Evolutionary conservation across 495 filamentous ascomycete species (phyloP).

Genomic region (Bombardia bombarda): DNA sequence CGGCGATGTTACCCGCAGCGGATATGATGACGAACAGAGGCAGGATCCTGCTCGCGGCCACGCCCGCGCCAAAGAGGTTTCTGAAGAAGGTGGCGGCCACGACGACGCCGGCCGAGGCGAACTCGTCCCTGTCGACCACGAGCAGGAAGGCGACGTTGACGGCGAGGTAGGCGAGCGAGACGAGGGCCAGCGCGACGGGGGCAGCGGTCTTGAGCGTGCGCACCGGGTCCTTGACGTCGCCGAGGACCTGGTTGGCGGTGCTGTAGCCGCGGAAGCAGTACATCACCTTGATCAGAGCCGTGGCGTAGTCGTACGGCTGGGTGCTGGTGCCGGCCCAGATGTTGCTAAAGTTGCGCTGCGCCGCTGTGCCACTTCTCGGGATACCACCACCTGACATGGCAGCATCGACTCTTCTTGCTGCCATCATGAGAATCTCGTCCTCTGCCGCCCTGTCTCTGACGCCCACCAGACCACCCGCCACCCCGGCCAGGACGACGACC

Average conservation of each 20-base stretch:
- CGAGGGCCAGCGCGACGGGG: slow-evolving; percentile 47
- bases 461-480: slow-evolving; percentile 28
- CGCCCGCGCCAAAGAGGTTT: slow-evolving; percentile 33
- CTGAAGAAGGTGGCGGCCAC: slow-evolving; percentile 41
- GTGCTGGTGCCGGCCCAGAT: slow-evolving; percentile 19
- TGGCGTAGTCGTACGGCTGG: slow-evolving; percentile 37
- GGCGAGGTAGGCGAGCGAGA: slow-evolving; percentile 55
- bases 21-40: slow-evolving; percentile 54
- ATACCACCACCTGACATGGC: slow-evolving; percentile 1
- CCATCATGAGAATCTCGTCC: slow-evolving; percentile 2
- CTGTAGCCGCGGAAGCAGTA: slow-evolving; percentile 43
- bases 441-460: slow-evolving; percentile 5
- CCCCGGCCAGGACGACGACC: slow-evolving; percentile 55
- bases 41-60: slow-evolving; percentile 31
- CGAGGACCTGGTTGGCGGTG: slow-evolving; percentile 44
- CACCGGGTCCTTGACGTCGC: slow-evolving; percentile 51
- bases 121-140: slow-evolving; percentile 36
- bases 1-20: slow-evolving; percentile 51
- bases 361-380: slow-evolving; percentile 19
- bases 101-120: slow-evolving; percentile 39
- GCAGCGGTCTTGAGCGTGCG: slow-evolving; percentile 57
- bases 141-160: slow-evolving; percentile 56
- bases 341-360: slow-evolving; percentile 25
- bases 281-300: slow-evolving; percentile 40
- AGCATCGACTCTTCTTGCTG: slow-evolving; percentile 3